Evolutionary conservation across 164 flowering plant species (phyloP).

Genomic region (Saururus chinensis): DNA sequence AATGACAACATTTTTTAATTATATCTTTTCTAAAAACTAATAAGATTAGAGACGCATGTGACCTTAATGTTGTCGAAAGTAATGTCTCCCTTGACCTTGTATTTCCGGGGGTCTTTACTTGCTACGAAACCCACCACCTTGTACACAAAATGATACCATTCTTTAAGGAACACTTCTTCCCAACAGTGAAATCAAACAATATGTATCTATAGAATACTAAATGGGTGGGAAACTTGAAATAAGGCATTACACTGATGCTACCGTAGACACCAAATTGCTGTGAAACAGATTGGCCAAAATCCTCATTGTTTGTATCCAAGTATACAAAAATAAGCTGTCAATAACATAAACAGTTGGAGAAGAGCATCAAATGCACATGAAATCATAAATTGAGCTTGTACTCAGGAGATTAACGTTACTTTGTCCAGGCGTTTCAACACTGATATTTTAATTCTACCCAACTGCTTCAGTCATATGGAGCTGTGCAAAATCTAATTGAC

Average conservation of each 20-base stretch:
- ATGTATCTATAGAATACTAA: too few species aligned
- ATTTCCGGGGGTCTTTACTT: conserved; percentile 64
- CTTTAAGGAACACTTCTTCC: neutral
- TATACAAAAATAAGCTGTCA: conserved; percentile 74
- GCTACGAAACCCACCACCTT: conserved; percentile 77
- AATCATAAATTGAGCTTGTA: too few species aligned
- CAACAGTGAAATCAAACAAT: neutral
- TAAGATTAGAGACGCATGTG: neutral
- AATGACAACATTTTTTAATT: too few species aligned
- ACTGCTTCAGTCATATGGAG: too few species aligned
- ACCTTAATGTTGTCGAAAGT: conserved; percentile 69
- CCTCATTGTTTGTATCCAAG: conserved; percentile 76
- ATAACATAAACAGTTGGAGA: neutral
- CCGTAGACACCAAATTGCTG: conserved; percentile 80
- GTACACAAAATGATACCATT: conserved; percentile 1
- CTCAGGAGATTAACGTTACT: too few species aligned
- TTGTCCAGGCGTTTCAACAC: too few species aligned
- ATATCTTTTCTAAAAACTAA: too few species aligned
- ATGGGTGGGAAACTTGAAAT: neutral
- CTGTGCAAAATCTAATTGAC: too few species aligned
- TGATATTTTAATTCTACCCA: too few species aligned
- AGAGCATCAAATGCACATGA: neutral
- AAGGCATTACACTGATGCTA: conserved; percentile 34
- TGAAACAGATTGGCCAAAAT: conserved; percentile 77
- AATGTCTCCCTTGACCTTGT: conserved; percentile 49